Base-by-base conservation (phyloP, 75 land plant genomes). In the Pseudotsuga menziesii region DNA sequence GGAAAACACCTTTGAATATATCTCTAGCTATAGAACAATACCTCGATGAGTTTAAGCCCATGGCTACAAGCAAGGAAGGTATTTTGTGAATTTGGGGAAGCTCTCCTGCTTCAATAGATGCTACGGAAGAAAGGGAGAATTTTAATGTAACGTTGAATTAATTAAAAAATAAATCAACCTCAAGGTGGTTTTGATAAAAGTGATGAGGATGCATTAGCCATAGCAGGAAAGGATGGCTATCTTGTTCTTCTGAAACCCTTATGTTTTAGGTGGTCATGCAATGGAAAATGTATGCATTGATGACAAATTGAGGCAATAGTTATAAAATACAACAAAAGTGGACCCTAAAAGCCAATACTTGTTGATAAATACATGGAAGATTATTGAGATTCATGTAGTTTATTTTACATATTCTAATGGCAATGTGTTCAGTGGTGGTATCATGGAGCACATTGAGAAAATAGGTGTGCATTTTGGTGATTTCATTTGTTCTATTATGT, bases 381-480 rank as follows among this genome's bases (percentile, higher is more conserved):
- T 83, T 93, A 98, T 80, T 76, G 99, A 97, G 78, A 94, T 97
- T 75, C 98, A 97, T 88, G 91, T 97, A 32, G 99, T 94, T 74
- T 94, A 94, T 29, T 83, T 97, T 63, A 88, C 96, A 57, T 98
- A 97, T 79, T 85, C 83, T 19, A 39, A 82, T 26, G 98, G 94
- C 15, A 90, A 88, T 85, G 99, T 97, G 44, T 95, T 94, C 35
- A 92, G 94, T 84, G 99, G 99, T 73, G 99, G 98, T 17, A 97
- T 97, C 82, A 97, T 97, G 99, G 99, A 97, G 84, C 99, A 97
- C 79, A 94, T 94, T 76, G 99, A 97, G 80, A 95, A 94, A 80
- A 98, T 98, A 72, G 99, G 99, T 57, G 94, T 97, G 27, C 99
- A 97, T 79, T 97, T 98, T 41, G 99, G 99, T 72, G 98, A 97